Percentiles rank a stretch among this genome's conserved stretches.
Evolutionary conservation across 495 filamentous ascomycete genomes (phyloP).

Genomic region (Talaromyces ruber): DNA sequence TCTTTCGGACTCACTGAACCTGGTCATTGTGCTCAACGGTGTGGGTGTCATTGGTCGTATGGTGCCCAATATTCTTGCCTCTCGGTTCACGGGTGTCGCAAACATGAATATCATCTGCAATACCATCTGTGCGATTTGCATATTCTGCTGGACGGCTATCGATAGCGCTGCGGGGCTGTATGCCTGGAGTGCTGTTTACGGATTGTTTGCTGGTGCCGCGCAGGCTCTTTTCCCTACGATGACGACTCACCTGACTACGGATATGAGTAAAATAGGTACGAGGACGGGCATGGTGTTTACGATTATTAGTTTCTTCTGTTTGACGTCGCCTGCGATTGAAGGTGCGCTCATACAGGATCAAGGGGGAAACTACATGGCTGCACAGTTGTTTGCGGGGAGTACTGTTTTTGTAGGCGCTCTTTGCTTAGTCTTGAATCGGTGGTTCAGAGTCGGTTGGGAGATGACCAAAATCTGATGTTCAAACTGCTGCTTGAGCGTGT

Average conservation of each 20-base stretch:
- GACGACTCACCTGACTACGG: constrained; percentile 44
- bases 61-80: constrained; percentile 49
- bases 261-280: constrained; percentile 53
- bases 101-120: constrained; percentile 42
- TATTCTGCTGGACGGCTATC: constrained; percentile 52
- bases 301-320: constrained; percentile 49
- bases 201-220: constrained; percentile 47
- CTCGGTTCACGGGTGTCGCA: constrained; percentile 41
- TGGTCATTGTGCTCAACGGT: constrained; percentile 60
- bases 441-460: constrained; percentile 14
- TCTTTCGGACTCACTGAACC: constrained; percentile 40
- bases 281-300: constrained; percentile 67
- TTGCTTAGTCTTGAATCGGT: constrained; percentile 23
- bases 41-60: constrained; percentile 50
- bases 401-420: constrained; percentile 25
- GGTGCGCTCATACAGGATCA: constrained; percentile 39
- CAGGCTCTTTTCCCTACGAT: constrained; percentile 52
- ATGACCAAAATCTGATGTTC: neutral
- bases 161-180: constrained; percentile 36
- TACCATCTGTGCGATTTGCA: constrained; percentile 30
- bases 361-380: constrained; percentile 33
- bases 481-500: neutral
- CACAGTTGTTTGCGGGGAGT: constrained; percentile 38
- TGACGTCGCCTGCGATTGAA: constrained; percentile 57
- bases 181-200: constrained; percentile 48